A percentile compares a stretch with the other conserved stretches of the same genome.
These are phyloP conservation scores for Phytopythium helicoides DNA, from an alignment of 352 stramenopile genomes.

Conservation along the genomic window DNA sequence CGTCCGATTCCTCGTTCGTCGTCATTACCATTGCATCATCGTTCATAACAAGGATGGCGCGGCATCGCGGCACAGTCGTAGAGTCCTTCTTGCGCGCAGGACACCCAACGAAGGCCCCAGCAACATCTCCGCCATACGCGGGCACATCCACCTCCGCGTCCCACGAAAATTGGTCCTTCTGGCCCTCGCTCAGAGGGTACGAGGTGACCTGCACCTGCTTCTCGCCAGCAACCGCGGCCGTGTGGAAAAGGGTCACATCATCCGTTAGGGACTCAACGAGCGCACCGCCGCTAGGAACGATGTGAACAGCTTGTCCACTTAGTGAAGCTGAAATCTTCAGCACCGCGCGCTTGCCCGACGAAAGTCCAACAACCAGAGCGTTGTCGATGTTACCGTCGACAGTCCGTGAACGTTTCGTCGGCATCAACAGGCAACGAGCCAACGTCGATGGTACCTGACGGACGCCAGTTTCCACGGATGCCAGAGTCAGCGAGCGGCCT, in stretches of 20 bases:
- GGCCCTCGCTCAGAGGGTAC: constrained; percentile 32
- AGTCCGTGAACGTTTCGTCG: constrained; percentile 28
- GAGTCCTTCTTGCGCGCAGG: constrained; percentile 56
- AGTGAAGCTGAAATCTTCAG: constrained; percentile 43
- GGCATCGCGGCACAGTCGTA: constrained; percentile 32
- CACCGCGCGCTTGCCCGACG: constrained; percentile 60
- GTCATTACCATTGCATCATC: constrained; percentile 73
- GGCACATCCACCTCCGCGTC: constrained; percentile 45
- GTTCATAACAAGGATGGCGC: constrained; percentile 61
- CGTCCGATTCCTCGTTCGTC: constrained; percentile 47
- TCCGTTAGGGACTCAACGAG: constrained; percentile 58
- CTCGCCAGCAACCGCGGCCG: constrained; percentile 14
- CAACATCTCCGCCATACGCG: constrained; percentile 48
- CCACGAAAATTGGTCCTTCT: constrained; percentile 37
- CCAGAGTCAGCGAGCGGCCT: constrained; percentile 27
- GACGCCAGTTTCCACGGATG: constrained; percentile 32
- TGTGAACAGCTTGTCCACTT: constrained; percentile 29
- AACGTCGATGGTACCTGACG: constrained; percentile 21
- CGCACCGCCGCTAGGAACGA: constrained; percentile 37
- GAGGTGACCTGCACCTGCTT: constrained; percentile 39
- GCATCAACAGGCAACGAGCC: constrained; percentile 29
- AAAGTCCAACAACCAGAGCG: constrained; percentile 46
- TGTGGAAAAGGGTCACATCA: constrained; percentile 57
- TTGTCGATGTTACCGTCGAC: constrained; percentile 42
- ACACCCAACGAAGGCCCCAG: constrained; percentile 52